Evolutionary conservation across 148 eudicot species (phyloP), one percentile per base, ranked within the genome.

Genomic region (Diospyros lotus): DNA sequence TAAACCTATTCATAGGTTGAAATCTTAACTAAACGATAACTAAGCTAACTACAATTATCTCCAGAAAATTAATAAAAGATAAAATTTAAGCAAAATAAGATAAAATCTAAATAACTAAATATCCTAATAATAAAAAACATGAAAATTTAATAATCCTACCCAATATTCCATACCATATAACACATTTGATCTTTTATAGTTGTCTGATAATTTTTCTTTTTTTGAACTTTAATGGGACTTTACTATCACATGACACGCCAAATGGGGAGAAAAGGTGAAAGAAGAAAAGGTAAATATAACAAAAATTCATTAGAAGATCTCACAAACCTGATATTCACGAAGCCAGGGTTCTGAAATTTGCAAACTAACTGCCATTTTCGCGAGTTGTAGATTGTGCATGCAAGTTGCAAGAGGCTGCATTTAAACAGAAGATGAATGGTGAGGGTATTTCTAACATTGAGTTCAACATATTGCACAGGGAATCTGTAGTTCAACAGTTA

Each of bases 321-420:
- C 7, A 60, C 58, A 54, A 66, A 95, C 99, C 99, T 96, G 99
- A 88, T 96, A 96, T 80, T 96, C 99, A 65, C 99, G 89, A 51
- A 96, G 86, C 97, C 96, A 96, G 38, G 99, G 93, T 87, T 96
- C 99, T 8, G 86, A 68, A 70, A 96, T 86, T 86, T 96, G 98
- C 87, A 96, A 76, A 76, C 87, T 83, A 71, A 96, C 79, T 60
- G 98, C 99, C 92, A 91, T 83, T 83, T 89, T 93, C 69, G 85
- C 92, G 58, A 74, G 74, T 81, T 91, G 94, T 69, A 96, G 80
- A 78, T 91, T 86, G 88, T 93, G 91, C 99, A 89, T 93, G 90
- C 98, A 96, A 38, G 87, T 76, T 39, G 93, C 97, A 66, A 96
- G 98, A 50, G 99, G 94, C 99, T 96, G 87, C 84, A 89, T 6